A percentile compares a stretch with the other conserved stretches of the same genome.
phyloP scores from a whole-genome alignment of 345 rosid genomes.

The Turritis glabra region DNA sequence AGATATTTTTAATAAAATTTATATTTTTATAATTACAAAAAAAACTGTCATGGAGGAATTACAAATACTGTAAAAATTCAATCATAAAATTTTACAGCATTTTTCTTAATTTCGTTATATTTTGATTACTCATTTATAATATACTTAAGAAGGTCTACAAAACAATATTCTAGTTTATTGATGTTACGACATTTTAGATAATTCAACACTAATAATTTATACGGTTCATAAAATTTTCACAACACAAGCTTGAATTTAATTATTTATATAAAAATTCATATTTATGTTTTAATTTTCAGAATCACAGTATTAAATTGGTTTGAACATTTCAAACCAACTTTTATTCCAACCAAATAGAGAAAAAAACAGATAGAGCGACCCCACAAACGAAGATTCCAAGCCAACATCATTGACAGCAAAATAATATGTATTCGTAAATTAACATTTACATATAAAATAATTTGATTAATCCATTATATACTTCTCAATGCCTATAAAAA shows the following conservation, averaged over 20 bases:
- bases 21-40: background rate
- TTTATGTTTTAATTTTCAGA: background rate
- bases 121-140: background rate
- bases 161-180: background rate
- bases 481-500: background rate
- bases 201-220: background rate
- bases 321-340: conserved; percentile 32
- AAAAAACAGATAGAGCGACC: conserved; percentile 20
- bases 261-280: background rate
- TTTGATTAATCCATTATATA: background rate
- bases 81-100: background rate
- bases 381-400: conserved; percentile 39
- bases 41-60: background rate
- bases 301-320: background rate
- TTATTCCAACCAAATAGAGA: conserved; percentile 24
- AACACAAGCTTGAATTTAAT: background rate
- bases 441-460: background rate
- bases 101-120: background rate
- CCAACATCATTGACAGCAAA: conserved; percentile 39
- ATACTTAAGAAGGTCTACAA: background rate
- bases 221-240: background rate
- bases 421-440: background rate
- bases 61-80: background rate
- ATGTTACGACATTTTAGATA: background rate
- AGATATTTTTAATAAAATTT: background rate